Percentiles rank a stretch among this genome's conserved stretches.
Evolutionary conservation across 345 rosid genomes (phyloP).

Genomic region (Eucalyptus microcorys): DNA sequence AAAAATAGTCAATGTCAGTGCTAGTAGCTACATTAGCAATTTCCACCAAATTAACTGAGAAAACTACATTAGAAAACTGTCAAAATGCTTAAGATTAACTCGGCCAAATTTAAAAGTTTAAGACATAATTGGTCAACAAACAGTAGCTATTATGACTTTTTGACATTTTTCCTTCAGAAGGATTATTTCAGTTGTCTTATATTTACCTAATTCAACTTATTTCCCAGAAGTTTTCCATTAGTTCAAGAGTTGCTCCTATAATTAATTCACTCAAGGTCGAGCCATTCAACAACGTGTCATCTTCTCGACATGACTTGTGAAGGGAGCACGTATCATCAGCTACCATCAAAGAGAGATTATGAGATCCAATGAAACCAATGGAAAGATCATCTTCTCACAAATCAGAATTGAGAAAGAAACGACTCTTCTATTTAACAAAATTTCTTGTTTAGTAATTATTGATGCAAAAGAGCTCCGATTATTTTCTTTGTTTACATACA

Average conservation of each 20-base stretch:
- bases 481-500: neutral
- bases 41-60: neutral
- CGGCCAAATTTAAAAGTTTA: neutral
- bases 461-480: neutral
- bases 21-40: accelerated
- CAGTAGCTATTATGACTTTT: accelerated
- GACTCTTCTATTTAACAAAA: neutral
- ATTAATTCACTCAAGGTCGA: neutral
- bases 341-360: neutral
- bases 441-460: neutral
- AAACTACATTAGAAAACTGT: neutral
- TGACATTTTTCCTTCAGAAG: neutral
- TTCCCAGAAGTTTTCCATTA: neutral
- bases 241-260: neutral
- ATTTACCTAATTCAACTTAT: neutral
- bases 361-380: neutral
- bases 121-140: neutral
- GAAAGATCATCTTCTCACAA: neutral
- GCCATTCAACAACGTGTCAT: neutral
- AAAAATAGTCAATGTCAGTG: neutral
- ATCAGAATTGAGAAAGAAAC: neutral
- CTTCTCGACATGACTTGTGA: neutral
- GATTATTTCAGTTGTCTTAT: neutral
- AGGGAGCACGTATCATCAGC: neutral
- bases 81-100: neutral